phyloP scores from a whole-genome alignment of 2,329 filamentous ascomycete species.

The Metarhizium sp. region DNA sequence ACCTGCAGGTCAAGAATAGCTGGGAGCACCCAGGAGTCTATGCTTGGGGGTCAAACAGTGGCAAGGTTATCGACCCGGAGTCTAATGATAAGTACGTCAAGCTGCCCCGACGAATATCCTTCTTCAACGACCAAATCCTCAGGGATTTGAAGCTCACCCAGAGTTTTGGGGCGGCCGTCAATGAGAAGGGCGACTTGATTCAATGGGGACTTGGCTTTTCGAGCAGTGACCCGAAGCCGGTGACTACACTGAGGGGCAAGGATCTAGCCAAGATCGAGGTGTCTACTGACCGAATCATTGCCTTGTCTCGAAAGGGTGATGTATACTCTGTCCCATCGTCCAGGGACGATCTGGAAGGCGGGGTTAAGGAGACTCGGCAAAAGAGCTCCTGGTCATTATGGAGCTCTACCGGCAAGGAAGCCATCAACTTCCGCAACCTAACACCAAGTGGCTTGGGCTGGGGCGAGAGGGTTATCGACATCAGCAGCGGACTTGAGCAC shows the following conservation, averaged over 20 bases:
- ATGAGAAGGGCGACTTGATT: conserved; percentile 77
- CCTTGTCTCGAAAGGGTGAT: conserved; percentile 60
- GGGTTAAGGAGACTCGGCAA: conserved; percentile 51
- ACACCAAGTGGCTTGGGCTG: conserved; percentile 54
- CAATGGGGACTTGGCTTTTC: conserved; percentile 85
- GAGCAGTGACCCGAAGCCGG: conserved; percentile 51
- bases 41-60: conserved; percentile 83
- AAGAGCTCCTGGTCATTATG: conserved; percentile 63
- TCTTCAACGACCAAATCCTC: conserved; percentile 76
- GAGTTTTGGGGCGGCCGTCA: conserved; percentile 76
- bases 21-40: conserved; percentile 81
- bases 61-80: conserved; percentile 76
- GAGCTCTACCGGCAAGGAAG: conserved; percentile 26
- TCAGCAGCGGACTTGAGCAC: conserved; percentile 77
- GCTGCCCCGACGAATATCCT: conserved; percentile 65
- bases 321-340: conserved; percentile 82
- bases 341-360: conserved; percentile 57
- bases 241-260: conserved; percentile 69
- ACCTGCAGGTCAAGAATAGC: conserved; percentile 78
- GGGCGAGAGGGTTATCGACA: conserved; percentile 63
- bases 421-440: conserved; percentile 63
- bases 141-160: conserved; percentile 80
- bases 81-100: conserved; percentile 72
- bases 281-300: conserved; percentile 76
- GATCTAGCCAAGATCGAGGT: conserved; percentile 67